Evolutionary conservation across 192 early-diverging fungal species (phyloP).

Genomic region (Podila verticillata): DNA sequence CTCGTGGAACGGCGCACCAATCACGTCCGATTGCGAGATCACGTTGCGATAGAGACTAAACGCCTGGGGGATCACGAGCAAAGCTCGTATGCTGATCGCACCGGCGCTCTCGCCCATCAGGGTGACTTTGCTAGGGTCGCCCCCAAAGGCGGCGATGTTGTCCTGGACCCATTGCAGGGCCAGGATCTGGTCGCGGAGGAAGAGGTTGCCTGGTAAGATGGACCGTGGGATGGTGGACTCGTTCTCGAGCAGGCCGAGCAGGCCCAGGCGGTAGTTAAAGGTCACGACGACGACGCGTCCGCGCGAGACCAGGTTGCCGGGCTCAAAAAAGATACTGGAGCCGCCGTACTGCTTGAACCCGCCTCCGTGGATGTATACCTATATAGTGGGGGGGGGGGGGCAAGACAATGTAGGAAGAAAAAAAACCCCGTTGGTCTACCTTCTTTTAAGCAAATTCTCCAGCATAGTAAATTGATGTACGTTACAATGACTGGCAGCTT

Average conservation of each 20-base stretch:
- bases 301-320: constrained; percentile 14
- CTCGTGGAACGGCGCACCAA: not conserved
- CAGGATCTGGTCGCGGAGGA: constrained; percentile 12
- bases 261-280: constrained; percentile 7
- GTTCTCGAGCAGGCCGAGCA: constrained; percentile 9
- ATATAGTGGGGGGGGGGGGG: not conserved
- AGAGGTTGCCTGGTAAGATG: constrained; percentile 1
- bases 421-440: too few species aligned
- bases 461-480: too few species aligned
- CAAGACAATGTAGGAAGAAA: not conserved
- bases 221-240: not conserved
- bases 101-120: constrained; percentile 54
- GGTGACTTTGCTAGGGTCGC: constrained; percentile 63
- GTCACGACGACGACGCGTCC: constrained; percentile 19
- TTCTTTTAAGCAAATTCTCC: too few species aligned
- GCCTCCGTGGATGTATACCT: constrained; percentile 17
- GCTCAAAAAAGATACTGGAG: not conserved
- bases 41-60: not conserved
- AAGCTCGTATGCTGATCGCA: not conserved
- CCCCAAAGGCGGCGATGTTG: constrained; percentile 70
- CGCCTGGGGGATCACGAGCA: constrained; percentile 1
- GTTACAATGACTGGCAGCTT: constrained; percentile 2
- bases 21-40: constrained; percentile 2
- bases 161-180: constrained; percentile 65
- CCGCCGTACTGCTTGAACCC: not conserved